A percentile compares a stretch with the other conserved stretches of the same genome.
Conservation (phyloP, 2,329 filamentous ascomycete genomes). For the Pestalotiopsis sp. region DNA sequence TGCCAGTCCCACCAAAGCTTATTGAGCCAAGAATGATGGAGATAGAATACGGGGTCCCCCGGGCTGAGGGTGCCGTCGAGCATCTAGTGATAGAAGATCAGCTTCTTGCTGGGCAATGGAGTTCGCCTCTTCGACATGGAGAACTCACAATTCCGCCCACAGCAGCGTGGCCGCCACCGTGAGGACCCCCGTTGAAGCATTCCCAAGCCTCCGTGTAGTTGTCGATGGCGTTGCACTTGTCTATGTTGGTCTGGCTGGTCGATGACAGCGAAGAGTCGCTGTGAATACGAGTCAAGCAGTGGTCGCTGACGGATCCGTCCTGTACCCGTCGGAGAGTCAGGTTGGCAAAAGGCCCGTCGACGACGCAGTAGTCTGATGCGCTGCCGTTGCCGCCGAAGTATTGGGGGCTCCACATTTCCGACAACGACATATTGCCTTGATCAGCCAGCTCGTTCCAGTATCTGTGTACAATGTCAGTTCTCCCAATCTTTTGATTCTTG, state of each 20-base stretch:
- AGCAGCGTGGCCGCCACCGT: conserved; percentile 25
- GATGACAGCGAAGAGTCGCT: background rate
- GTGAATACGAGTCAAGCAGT: conserved; percentile 1
- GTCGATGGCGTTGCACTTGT: conserved; percentile 11
- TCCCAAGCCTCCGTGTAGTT: conserved; percentile 19
- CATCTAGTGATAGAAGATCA: conserved; percentile 10
- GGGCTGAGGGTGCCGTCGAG: conserved; percentile 21
- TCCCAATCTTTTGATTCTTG: background rate
- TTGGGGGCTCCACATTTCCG: background rate
- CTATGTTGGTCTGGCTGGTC: conserved; percentile 8
- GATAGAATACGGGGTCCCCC: conserved; percentile 38
- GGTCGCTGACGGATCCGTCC: background rate
- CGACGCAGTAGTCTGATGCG: background rate
- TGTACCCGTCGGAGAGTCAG: background rate
- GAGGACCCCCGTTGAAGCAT: conserved; percentile 22
- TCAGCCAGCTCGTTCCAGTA: conserved; percentile 7
- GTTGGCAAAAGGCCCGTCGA: conserved; percentile 4
- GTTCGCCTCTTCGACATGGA: background rate
- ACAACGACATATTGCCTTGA: background rate
- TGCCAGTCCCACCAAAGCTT: conserved; percentile 34
- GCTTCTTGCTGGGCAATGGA: background rate
- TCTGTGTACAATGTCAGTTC: background rate
- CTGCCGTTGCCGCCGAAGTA: conserved; percentile 10
- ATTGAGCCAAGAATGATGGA: conserved; percentile 32
- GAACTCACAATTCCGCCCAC: conserved; percentile 19